phyloP scores from a whole-genome alignment of 2,329 filamentous ascomycete species.

The Ascochyta fabae region DNA sequence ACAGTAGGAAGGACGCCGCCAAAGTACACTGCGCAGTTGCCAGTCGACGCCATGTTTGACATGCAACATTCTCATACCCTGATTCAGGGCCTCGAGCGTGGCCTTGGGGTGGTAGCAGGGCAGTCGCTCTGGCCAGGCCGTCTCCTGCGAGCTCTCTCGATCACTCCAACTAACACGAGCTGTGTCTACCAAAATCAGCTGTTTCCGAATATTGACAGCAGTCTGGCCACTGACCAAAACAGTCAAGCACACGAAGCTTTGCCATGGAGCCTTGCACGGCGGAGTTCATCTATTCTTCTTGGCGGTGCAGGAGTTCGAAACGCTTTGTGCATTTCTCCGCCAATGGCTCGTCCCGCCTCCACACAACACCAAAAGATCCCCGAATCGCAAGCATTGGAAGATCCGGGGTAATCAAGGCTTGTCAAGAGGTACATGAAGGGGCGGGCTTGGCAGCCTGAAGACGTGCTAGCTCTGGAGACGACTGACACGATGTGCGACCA shows the following conservation, averaged over 20 bases:
- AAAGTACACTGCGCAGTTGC: no score
- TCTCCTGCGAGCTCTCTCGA: no score
- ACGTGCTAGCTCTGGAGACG: neutral
- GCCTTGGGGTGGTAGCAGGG: no score
- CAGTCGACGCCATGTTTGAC: no score
- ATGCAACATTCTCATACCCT: no score
- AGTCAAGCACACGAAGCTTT: conserved; percentile 7
- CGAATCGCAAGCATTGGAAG: neutral
- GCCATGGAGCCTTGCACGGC: neutral
- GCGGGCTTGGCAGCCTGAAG: conserved; percentile 1
- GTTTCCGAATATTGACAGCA: neutral
- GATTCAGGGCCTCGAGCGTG: no score
- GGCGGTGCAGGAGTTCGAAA: neutral
- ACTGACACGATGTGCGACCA: neutral
- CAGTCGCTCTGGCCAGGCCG: no score
- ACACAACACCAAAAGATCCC: neutral
- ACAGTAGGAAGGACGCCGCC: no score
- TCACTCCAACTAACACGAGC: no score
- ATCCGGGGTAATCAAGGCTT: conserved; percentile 2
- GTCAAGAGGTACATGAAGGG: neutral
- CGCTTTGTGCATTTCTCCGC: neutral
- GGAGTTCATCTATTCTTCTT: conserved; percentile 6
- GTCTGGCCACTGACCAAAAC: neutral
- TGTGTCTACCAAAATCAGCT: no score
- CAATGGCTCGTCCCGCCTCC: conserved; percentile 1